Conservation (phyloP, 2,329 filamentous ascomycete species). For the Shiraia sp. region DNA sequence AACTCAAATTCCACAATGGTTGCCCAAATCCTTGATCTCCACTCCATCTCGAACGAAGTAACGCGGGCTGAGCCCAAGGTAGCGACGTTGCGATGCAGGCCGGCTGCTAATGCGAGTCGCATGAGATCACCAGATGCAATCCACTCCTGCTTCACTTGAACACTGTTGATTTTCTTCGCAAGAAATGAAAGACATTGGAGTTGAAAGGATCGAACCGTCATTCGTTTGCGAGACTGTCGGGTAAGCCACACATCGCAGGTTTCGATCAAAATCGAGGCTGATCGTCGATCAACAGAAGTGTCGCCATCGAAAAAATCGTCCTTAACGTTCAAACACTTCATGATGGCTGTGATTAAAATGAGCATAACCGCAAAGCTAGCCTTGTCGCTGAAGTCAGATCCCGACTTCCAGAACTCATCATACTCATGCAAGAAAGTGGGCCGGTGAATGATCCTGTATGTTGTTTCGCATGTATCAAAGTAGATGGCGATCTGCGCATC, state of each 20-base stretch:
- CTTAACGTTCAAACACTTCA: constrained; percentile 40
- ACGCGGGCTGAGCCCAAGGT: constrained; percentile 38
- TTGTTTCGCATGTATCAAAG: constrained; percentile 55
- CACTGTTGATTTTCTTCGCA: constrained; percentile 55
- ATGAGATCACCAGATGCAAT: constrained; percentile 55
- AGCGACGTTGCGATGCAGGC: constrained; percentile 56
- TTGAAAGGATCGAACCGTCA: constrained; percentile 55
- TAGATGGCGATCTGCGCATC: constrained; percentile 54
- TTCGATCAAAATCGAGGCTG: constrained; percentile 44
- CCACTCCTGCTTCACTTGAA: constrained; percentile 60
- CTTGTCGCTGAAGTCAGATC: constrained; percentile 23
- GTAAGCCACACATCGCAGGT: constrained; percentile 49
- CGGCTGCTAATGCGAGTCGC: constrained; percentile 57
- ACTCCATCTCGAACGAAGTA: constrained; percentile 53
- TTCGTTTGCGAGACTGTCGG: constrained; percentile 56
- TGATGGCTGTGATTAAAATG: constrained; percentile 45
- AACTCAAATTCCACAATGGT: constrained; percentile 62
- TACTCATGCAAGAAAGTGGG: constrained; percentile 59
- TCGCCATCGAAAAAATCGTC: constrained; percentile 48
- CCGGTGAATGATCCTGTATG: constrained; percentile 57
- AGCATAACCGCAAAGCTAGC: constrained; percentile 46
- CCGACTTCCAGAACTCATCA: constrained; percentile 49
- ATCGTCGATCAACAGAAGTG: constrained; percentile 47
- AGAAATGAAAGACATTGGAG: constrained; percentile 56
- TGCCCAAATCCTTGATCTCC: constrained; percentile 61